Conservation (phyloP, 192 early-diverging fungal genomes). For the Podila horticola region DNA sequence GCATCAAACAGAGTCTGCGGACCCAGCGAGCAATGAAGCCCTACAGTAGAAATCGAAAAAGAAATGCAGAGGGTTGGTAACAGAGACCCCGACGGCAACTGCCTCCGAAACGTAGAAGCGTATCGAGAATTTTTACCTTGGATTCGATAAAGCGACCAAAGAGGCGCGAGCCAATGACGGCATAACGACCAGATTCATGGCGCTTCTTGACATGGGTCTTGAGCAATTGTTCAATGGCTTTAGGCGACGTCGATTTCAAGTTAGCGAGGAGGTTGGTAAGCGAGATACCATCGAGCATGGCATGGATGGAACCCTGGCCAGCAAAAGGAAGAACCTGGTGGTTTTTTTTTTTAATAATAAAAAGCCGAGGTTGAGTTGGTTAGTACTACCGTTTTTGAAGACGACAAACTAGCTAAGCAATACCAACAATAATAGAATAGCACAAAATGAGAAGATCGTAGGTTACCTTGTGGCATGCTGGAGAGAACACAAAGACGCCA, state of each 20-base stretch:
- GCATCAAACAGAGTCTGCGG: constrained; percentile 8
- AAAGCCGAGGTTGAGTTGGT: no score
- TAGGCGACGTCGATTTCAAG: not conserved
- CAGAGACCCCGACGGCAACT: no score
- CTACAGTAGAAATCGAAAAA: not conserved
- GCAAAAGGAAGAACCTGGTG: constrained; percentile 39
- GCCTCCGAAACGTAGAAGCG: not conserved
- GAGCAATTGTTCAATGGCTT: constrained; percentile 11
- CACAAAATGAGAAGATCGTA: no score
- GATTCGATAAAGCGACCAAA: constrained; percentile 25
- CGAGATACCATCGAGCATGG: constrained; percentile 32
- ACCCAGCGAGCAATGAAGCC: constrained; percentile 3
- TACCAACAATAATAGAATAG: no score
- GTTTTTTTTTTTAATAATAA: no score
- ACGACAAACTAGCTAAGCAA: not conserved
- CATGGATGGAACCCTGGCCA: constrained; percentile 25
- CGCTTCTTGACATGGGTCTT: constrained; percentile 2
- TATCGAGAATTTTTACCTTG: not conserved
- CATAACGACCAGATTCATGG: not conserved
- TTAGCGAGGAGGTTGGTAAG: constrained; percentile 22
- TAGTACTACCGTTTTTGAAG: not conserved
- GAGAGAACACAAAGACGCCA: no score
- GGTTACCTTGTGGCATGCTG: no score
- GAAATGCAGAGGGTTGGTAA: not conserved
- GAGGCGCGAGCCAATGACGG: constrained; percentile 22